Evolutionary conservation across 768 basidiomycete species (phyloP).

Genomic region (Kwoniella newhampshirensis): DNA sequence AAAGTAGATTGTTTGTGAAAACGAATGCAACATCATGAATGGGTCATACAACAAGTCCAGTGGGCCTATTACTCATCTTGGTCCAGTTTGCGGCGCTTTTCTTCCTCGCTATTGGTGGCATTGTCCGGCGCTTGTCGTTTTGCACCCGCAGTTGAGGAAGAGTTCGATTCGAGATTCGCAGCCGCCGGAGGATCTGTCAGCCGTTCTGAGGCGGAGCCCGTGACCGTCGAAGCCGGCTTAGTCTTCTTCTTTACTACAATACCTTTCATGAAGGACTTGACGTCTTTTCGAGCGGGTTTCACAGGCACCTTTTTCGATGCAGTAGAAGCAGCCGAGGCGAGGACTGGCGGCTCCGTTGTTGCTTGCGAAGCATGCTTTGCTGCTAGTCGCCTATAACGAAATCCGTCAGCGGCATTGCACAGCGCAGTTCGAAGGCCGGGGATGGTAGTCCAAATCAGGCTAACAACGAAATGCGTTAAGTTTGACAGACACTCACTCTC

Average conservation of each 20-base stretch:
- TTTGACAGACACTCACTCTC: constrained; percentile 42
- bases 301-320: constrained; percentile 25
- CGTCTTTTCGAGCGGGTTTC: constrained; percentile 47
- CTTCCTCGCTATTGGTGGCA: constrained; percentile 1
- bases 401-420: too few relatives aligned
- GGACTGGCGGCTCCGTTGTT: constrained; percentile 3
- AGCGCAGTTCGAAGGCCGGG: too few relatives aligned
- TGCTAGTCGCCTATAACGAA: constrained; percentile 25
- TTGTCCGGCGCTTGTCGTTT: constrained; percentile 8
- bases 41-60: too few relatives aligned
- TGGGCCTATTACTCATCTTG: neutral
- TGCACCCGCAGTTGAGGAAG: neutral
- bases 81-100: constrained; percentile 10
- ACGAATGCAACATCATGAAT: too few relatives aligned
- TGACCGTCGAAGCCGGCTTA: constrained; percentile 12
- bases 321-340: constrained; percentile 8
- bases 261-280: constrained; percentile 50
- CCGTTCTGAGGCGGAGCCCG: constrained; percentile 2
- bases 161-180: neutral
- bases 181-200: neutral
- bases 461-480: too few relatives aligned
- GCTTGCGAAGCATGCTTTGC: constrained; percentile 26
- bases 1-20: neutral
- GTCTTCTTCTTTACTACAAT: constrained; percentile 52
- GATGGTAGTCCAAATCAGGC: too few relatives aligned